Conservation (phyloP, 176 grass and related monocot genomes). For the Lolium rigidum region DNA sequence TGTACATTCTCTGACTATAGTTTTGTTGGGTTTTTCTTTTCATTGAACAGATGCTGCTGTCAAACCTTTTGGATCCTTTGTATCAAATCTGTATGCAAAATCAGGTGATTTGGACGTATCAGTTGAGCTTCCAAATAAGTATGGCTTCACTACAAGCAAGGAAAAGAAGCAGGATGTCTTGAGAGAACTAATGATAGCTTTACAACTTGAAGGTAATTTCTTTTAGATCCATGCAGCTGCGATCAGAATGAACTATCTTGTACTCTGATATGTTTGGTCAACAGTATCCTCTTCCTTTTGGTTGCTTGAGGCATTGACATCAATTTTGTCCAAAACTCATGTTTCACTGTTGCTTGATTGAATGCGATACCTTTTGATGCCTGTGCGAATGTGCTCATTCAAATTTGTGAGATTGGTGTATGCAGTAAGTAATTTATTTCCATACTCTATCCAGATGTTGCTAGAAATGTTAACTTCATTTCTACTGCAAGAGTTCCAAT, state of each 20-base stretch:
- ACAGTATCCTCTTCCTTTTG: background rate
- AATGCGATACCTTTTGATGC: background rate
- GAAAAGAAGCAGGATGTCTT: slow-evolving; percentile 64
- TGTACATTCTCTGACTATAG: background rate
- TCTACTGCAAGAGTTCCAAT: slow-evolving; percentile 83
- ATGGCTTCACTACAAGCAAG: slow-evolving; percentile 29
- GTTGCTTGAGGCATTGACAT: background rate
- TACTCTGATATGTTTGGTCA: background rate
- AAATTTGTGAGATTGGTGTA: background rate
- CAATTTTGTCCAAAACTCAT: background rate
- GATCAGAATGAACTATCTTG: background rate
- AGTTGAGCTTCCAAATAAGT: slow-evolving; percentile 43
- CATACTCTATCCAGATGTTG: slow-evolving; percentile 61
- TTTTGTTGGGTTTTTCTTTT: slow-evolving; percentile 41
- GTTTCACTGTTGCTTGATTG: background rate
- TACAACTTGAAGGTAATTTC: slow-evolving; percentile 60
- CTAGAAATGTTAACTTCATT: slow-evolving; percentile 68
- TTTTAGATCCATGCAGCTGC: slow-evolving; percentile 9
- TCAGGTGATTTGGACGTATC: slow-evolving; percentile 96
- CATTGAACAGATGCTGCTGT: slow-evolving; percentile 57
- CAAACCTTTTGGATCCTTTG: slow-evolving; percentile 88
- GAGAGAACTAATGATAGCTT: slow-evolving; percentile 53
- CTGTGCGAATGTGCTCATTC: background rate
- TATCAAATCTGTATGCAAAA: slow-evolving; percentile 84
- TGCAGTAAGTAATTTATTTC: background rate